These are phyloP conservation scores for Lactarius quietus DNA, from an alignment of 768 basidiomycete species.

Conservation along the genomic window DNA sequence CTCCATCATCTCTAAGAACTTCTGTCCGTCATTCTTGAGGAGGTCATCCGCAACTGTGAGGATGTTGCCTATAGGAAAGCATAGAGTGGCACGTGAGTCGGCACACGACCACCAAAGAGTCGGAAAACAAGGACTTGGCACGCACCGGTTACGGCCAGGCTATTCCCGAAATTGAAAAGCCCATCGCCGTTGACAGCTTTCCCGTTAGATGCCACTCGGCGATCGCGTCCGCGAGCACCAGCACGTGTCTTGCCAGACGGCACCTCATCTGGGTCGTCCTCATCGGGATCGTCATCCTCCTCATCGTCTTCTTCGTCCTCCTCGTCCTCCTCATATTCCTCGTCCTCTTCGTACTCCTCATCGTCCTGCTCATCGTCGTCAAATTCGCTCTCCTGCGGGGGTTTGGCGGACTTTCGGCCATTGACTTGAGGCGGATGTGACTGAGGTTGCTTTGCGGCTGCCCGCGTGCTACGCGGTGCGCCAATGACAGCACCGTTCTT, in stretches of 20 bases:
- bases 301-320: slow-evolving; percentile 70
- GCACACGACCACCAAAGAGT: slow-evolving; percentile 24
- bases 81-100: slow-evolving; percentile 26
- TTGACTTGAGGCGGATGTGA: slow-evolving; percentile 34
- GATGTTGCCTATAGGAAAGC: slow-evolving; percentile 79
- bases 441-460: slow-evolving; percentile 27
- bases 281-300: slow-evolving; percentile 65
- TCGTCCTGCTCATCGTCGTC: slow-evolving; percentile 62
- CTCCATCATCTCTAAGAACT: slow-evolving; percentile 99
- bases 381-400: slow-evolving; percentile 54
- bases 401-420: slow-evolving; percentile 46
- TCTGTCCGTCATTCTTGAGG: slow-evolving; percentile 96
- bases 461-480: slow-evolving; percentile 20
- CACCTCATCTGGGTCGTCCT: slow-evolving; percentile 46
- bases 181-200: slow-evolving; percentile 57
- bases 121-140: slow-evolving; percentile 24
- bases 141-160: slow-evolving; percentile 78
- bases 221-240: slow-evolving; percentile 30
- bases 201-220: slow-evolving; percentile 39
- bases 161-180: slow-evolving; percentile 75
- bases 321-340: slow-evolving; percentile 53
- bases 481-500: slow-evolving; percentile 75
- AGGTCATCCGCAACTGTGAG: slow-evolving; percentile 98
- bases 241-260: slow-evolving; percentile 30
- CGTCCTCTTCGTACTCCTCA: slow-evolving; percentile 51